These are phyloP conservation scores for Omphalotus guepiniiformis DNA, from an alignment of 768 basidiomycete species.

Conservation along the genomic window DNA sequence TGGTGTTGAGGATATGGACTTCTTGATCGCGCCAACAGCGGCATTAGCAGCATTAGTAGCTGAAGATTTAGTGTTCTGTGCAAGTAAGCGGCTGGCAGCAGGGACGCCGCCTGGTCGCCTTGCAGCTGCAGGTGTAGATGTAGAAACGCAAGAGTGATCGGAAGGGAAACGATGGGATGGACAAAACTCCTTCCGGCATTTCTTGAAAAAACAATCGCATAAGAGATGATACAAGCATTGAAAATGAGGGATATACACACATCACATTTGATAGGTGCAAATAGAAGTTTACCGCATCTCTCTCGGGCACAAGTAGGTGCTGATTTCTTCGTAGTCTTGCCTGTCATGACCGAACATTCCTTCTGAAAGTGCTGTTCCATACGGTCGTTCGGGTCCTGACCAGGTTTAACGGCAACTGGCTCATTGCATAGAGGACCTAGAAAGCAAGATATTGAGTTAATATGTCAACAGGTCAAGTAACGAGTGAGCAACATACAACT, in stretches of 20 bases:
- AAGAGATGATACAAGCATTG: conserved; percentile 1
- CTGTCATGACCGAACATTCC: conserved; percentile 69
- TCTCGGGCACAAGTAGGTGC: conserved; percentile 55
- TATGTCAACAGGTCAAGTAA: neutral
- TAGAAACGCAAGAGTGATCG: conserved; percentile 55
- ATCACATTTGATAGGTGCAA: conserved; percentile 68
- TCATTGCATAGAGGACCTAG: conserved; percentile 73
- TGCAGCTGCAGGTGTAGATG: conserved; percentile 16
- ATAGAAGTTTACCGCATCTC: conserved; percentile 70
- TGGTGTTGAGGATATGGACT: conserved; percentile 25
- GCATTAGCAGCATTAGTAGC: conserved; percentile 26
- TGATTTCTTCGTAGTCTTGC: conserved; percentile 44
- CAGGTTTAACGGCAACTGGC: conserved; percentile 70
- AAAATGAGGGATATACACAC: conserved; percentile 40
- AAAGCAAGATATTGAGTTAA: conserved; percentile 4
- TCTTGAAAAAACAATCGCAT: conserved; percentile 33
- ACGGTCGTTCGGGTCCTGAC: conserved; percentile 74
- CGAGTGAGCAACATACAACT: conserved; percentile 46
- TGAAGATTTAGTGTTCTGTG: conserved; percentile 23
- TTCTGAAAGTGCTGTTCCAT: conserved; percentile 73
- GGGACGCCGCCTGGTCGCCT: conserved; percentile 27
- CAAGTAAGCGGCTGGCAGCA: conserved; percentile 33
- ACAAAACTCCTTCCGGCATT: conserved; percentile 71
- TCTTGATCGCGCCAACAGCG: conserved; percentile 29
- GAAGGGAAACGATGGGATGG: conserved; percentile 74